A percentile compares a stretch with the other conserved stretches of the same genome.
phyloP scores from a whole-genome alignment of 331 rosid genomes.

The Quercus tomentella region DNA sequence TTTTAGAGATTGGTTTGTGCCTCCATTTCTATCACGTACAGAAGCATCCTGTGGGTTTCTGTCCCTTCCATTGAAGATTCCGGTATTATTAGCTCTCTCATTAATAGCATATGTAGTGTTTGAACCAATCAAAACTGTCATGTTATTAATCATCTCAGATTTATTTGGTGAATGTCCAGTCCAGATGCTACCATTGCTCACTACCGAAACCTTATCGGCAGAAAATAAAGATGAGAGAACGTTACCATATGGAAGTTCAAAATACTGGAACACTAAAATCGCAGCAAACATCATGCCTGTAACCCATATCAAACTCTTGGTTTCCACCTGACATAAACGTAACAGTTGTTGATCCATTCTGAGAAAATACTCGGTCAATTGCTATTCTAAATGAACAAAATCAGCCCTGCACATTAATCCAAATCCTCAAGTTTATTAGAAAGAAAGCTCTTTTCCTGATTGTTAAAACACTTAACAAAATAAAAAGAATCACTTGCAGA shows the following conservation, averaged over 20 bases:
- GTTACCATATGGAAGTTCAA: constrained; percentile 61
- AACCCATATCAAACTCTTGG: constrained; percentile 48
- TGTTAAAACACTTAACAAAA: background rate
- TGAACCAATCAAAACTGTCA: constrained; percentile 21
- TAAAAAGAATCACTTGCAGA: background rate
- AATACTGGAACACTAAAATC: constrained; percentile 50
- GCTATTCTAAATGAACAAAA: constrained; percentile 22
- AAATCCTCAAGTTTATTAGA: background rate
- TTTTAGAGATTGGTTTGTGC: constrained; percentile 16
- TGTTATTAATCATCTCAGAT: constrained; percentile 17
- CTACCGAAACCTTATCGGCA: constrained; percentile 17
- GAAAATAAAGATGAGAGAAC: constrained; percentile 43
- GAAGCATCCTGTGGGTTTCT: background rate
- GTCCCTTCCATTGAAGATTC: constrained; percentile 1
- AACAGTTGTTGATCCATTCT: constrained; percentile 56
- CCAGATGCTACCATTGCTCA: constrained; percentile 30
- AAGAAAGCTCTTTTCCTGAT: background rate
- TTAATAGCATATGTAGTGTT: constrained; percentile 20
- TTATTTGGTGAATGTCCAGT: constrained; percentile 29
- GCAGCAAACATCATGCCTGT: constrained; percentile 45
- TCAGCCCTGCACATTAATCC: constrained; percentile 22
- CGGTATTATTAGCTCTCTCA: constrained; percentile 24
- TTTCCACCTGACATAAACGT: constrained; percentile 39
- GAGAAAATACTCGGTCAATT: background rate
- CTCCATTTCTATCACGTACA: constrained; percentile 9